Evolutionary conservation across 177 flowering plant genomes (phyloP).

Genomic region (Vitis hybrid): DNA sequence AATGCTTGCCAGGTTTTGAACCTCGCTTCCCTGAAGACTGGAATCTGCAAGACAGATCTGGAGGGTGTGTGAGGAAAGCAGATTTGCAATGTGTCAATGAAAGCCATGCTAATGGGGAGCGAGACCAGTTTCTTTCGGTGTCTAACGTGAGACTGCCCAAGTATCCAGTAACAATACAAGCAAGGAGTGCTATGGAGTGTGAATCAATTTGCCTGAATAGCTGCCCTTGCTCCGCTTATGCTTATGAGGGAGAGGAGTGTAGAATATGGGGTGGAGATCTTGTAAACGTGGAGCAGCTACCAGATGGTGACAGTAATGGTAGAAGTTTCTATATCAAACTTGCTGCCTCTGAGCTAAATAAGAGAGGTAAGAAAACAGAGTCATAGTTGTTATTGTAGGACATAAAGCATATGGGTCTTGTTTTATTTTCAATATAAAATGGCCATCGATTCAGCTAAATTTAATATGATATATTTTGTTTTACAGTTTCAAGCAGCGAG

Average conservation of each 20-base stretch:
- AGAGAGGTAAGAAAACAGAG: too few species aligned
- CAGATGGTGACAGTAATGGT: slow-evolving; percentile 14
- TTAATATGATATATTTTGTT: too few species aligned
- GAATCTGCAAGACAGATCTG: slow-evolving; percentile 23
- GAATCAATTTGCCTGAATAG: slow-evolving; percentile 29
- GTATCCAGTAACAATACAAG: slow-evolving; percentile 2
- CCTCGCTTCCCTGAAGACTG: slow-evolving; percentile 16
- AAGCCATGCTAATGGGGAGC: slow-evolving; percentile 8
- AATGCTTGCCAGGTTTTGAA: slow-evolving; percentile 17
- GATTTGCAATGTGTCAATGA: slow-evolving; percentile 22
- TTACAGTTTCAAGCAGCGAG: too few species aligned
- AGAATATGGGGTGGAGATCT: slow-evolving; percentile 39
- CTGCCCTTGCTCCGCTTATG: slow-evolving; percentile 50
- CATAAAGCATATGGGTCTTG: too few species aligned
- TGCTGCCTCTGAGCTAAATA: slow-evolving; percentile 21
- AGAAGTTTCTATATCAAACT: slow-evolving; percentile 25
- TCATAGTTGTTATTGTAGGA: too few species aligned
- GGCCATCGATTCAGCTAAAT: too few species aligned
- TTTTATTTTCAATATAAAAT: too few species aligned
- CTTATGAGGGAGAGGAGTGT: slow-evolving; percentile 25
- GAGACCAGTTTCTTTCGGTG: slow-evolving; percentile 20
- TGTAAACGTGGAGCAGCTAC: slow-evolving; percentile 25
- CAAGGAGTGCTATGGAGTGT: slow-evolving; percentile 19
- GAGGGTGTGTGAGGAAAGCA: slow-evolving; percentile 36
- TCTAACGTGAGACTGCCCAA: slow-evolving; percentile 14